Evolutionary conservation across 257 asterid species (phyloP).

Genomic region (Capsicum pubescens): DNA sequence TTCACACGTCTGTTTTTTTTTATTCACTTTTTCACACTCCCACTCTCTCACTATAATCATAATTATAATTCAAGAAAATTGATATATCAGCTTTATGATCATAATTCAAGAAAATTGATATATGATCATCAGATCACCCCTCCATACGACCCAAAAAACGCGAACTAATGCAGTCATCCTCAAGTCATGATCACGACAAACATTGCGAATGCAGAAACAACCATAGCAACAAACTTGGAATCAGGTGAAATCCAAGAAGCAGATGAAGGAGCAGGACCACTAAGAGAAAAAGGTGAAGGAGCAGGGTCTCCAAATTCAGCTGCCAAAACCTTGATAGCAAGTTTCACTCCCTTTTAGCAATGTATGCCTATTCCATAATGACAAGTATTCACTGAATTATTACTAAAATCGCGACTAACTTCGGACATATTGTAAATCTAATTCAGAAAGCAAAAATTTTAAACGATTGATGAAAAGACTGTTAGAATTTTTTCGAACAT

Average conservation of each 20-base stretch:
- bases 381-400: too few relatives aligned
- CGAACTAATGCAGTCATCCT: neutral
- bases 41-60: too few relatives aligned
- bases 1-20: too few relatives aligned
- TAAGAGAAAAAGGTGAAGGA: conserved; percentile 36
- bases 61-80: too few relatives aligned
- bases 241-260: neutral
- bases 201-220: conserved; percentile 30
- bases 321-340: conserved; percentile 37
- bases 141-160: neutral
- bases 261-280: neutral
- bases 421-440: too few relatives aligned
- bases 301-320: conserved; percentile 29
- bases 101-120: neutral
- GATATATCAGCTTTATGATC: too few relatives aligned
- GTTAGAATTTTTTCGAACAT: too few relatives aligned
- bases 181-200: neutral
- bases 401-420: too few relatives aligned
- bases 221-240: neutral
- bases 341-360: conserved; percentile 44
- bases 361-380: conserved; percentile 39
- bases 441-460: too few relatives aligned
- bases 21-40: too few relatives aligned
- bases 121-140: neutral
- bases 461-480: too few relatives aligned